A percentile compares a stretch with the other conserved stretches of the same genome.
Conservation (phyloP, 176 grass and related monocot genomes). For the Oropetium thomaeum region DNA sequence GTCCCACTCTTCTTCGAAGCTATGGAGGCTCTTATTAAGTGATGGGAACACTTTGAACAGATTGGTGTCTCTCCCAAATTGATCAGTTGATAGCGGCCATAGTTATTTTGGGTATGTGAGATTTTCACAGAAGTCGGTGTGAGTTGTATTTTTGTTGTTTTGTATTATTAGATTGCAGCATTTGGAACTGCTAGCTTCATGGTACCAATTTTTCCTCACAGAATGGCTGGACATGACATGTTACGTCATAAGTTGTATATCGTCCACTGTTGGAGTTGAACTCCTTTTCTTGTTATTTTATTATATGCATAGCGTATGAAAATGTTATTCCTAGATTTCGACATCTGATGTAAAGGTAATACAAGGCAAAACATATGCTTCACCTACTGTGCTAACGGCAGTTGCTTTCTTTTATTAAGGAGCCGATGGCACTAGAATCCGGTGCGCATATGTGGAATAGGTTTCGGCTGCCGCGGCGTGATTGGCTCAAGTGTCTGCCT, state of each 20-base stretch:
- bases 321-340: slow-evolving; percentile 24
- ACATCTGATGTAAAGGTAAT: background rate
- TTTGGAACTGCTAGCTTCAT: slow-evolving; percentile 39
- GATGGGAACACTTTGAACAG: slow-evolving; percentile 8
- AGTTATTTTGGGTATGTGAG: background rate
- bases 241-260: slow-evolving; percentile 39
- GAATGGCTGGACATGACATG: slow-evolving; percentile 22
- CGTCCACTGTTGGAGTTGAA: slow-evolving; percentile 1
- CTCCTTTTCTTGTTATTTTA: slow-evolving; percentile 7
- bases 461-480: background rate
- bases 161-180: slow-evolving; percentile 40
- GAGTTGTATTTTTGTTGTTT: slow-evolving; percentile 38
- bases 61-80: slow-evolving; percentile 2
- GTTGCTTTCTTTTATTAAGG: no score
- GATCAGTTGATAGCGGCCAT: slow-evolving; percentile 15
- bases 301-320: slow-evolving; percentile 33
- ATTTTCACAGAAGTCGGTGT: slow-evolving; percentile 24
- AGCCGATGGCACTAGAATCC: no score
- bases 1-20: slow-evolving; percentile 85
- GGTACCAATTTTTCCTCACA: slow-evolving; percentile 14
- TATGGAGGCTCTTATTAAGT: slow-evolving; percentile 78
- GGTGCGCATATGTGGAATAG: no score
- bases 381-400: no score
- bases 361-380: background rate
- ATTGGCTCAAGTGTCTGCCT: background rate